These are phyloP conservation scores for Sesbania bispinosa DNA, from an alignment of 306 rosid genomes.

Conservation along the genomic window DNA sequence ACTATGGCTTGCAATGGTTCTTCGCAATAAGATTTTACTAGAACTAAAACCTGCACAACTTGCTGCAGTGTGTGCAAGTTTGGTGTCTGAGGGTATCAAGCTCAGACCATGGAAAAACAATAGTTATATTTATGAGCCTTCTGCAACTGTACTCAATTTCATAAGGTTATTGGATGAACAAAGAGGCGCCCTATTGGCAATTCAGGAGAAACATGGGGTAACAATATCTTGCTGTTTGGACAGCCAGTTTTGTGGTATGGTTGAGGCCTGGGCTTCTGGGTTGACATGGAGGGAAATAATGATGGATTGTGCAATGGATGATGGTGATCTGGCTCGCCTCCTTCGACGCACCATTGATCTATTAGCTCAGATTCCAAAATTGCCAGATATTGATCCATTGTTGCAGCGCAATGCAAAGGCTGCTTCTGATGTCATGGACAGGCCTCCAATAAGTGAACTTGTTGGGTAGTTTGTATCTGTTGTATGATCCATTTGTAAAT, in stretches of 20 bases:
- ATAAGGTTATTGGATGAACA: conserved; percentile 60
- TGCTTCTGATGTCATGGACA: conserved; percentile 84
- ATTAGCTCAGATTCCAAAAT: conserved; percentile 85
- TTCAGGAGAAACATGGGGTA: conserved; percentile 85
- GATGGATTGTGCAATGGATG: conserved; percentile 99
- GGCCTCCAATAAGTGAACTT: conserved; percentile 93
- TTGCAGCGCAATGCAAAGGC: conserved; percentile 71
- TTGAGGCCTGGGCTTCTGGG: conserved; percentile 99
- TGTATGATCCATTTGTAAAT: conserved; percentile 24
- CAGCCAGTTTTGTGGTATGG: conserved; percentile 92
- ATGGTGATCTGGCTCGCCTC: conserved; percentile 95
- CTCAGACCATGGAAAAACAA: conserved; percentile 76
- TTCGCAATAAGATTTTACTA: conserved; percentile 65
- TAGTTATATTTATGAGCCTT: conserved; percentile 71
- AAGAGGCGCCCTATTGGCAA: conserved; percentile 43
- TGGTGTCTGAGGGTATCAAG: conserved; percentile 92
- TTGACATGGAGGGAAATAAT: conserved; percentile 91
- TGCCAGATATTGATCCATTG: conserved; percentile 75
- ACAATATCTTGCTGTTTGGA: conserved; percentile 66
- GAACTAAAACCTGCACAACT: conserved; percentile 78
- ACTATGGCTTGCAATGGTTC: conserved; percentile 96
- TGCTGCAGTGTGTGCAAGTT: conserved; percentile 76
- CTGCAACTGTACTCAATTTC: conserved; percentile 49
- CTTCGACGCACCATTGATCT: conserved; percentile 81
- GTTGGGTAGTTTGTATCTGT: conserved; percentile 49